Base-by-base conservation (phyloP, 1,284 basidiomycete genomes). In the Acaromyces ingoldii region DNA sequence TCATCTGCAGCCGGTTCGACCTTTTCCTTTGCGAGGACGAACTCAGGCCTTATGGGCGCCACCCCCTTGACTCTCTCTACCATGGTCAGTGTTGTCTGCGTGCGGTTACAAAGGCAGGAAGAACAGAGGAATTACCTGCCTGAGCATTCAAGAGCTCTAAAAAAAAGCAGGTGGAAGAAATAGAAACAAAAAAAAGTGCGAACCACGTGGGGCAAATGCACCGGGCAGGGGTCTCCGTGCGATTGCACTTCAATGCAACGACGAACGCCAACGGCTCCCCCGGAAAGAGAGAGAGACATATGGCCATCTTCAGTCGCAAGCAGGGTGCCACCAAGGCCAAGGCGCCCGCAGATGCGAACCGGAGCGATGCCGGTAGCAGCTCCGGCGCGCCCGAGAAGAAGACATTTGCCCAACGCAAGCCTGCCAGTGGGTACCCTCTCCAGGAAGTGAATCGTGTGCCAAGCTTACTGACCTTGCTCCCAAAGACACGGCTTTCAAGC, bases 401-500 rank as follows among this genome's bases (percentile, higher is more conserved):
- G 42, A 39, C 61, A 3, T 73, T 63, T 51, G 62, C 67, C 19
- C 60, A 67, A 45, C 60, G 70, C 43, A 67, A 69, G 43, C 71
- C 71, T 6, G 63, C 71, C 37, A 73, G 53, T 55, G 51, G 53
- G 53, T 55, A 17, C 46, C 21, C 21, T 53, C 3, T 10, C 3
- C 24, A 22, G 15, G 37, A 2, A 25, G 22, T 41, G 21, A 6
- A 41, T 17, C 11, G 36, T 17, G 28, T 22, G n/a, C 21, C 15
- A 34, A 6, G 29, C 17, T 30, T 9, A 9, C 33, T n/a, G 5
- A 40, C 15, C n/a, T 11, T 24, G 9, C 6, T 30, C 29, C 9
- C 17, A 34, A 70, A 83, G 91, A 97, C 78, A 98, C 93, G 47
- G 93, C 93, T 39, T 96, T 97, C 84, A 97, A 96, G 80, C 95